Evolutionary conservation across 805 yeast genomes (phyloP).

Genomic region (Yarrowia porcina): DNA sequence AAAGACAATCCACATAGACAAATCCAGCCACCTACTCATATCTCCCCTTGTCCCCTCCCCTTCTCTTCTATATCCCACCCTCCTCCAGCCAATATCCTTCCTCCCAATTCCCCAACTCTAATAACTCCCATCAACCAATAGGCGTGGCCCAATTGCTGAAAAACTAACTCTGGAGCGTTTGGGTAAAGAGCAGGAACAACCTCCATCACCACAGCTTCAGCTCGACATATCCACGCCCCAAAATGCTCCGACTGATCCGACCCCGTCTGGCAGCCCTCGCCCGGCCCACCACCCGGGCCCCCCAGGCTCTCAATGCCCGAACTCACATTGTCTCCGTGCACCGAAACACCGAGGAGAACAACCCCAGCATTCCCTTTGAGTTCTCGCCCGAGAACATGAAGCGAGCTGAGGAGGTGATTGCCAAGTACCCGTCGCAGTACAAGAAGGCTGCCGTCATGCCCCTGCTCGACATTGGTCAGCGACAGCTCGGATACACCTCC

Average conservation of each 20-base stretch:
- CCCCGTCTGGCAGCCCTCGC: constrained; percentile 21
- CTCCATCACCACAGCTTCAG: constrained; percentile 4
- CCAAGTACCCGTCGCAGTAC: constrained; percentile 81
- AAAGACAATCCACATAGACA: neutral
- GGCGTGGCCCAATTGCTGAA: constrained; percentile 21
- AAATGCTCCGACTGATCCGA: constrained; percentile 24
- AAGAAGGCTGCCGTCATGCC: constrained; percentile 90
- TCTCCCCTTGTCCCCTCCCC: too few species aligned
- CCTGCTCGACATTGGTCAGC: constrained; percentile 77
- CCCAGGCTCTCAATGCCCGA: constrained; percentile 27
- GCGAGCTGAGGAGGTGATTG: constrained; percentile 68
- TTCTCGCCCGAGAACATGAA: constrained; percentile 61
- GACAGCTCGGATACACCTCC: constrained; percentile 82
- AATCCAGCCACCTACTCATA: too few species aligned
- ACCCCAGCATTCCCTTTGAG: constrained; percentile 66
- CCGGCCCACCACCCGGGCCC: constrained; percentile 21
- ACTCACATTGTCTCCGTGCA: constrained; percentile 50
- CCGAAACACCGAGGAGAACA: constrained; percentile 67
- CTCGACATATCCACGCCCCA: neutral
- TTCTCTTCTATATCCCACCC: neutral
- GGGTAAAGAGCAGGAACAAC: neutral
- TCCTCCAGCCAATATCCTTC: constrained; percentile 6
- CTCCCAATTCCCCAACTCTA: constrained; percentile 16
- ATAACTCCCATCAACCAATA: neutral
- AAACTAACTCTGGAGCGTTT: constrained; percentile 14